Conservation (phyloP, 2,329 filamentous ascomycete genomes). For the Neonectria coccinea region DNA sequence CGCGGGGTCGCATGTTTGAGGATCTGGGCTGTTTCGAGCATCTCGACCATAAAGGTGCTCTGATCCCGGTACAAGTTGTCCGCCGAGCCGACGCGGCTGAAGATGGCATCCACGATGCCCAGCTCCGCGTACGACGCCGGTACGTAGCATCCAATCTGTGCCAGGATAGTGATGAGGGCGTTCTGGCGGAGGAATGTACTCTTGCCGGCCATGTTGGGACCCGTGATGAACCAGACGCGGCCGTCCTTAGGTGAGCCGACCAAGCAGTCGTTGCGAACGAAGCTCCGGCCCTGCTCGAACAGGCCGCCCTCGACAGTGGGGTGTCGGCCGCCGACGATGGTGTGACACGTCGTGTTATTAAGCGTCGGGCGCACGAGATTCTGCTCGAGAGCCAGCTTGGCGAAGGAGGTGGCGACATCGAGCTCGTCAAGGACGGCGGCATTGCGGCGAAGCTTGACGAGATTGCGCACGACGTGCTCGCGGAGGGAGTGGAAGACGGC, state of each 20-base stretch:
- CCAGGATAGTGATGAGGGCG: constrained; percentile 91
- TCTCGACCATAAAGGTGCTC: constrained; percentile 99
- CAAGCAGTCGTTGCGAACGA: constrained; percentile 87
- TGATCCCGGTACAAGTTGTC: constrained; percentile 96
- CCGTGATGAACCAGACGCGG: constrained; percentile 74
- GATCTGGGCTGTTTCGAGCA: constrained; percentile 95
- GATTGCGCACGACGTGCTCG: constrained; percentile 79
- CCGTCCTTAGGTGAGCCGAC: constrained; percentile 76
- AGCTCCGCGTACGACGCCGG: constrained; percentile 88
- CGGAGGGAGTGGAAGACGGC: constrained; percentile 81
- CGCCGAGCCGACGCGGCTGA: constrained; percentile 91
- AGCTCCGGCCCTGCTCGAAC: constrained; percentile 80
- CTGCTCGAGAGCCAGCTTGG: constrained; percentile 80
- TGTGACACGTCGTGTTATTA: constrained; percentile 73
- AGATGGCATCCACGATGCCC: constrained; percentile 94
- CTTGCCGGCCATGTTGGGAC: constrained; percentile 99
- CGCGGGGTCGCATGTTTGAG: constrained; percentile 84
- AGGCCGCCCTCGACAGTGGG: constrained; percentile 91
- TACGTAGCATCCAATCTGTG: constrained; percentile 92
- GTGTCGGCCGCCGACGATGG: constrained; percentile 87
- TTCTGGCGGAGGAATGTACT: constrained; percentile 96
- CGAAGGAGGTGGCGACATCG: constrained; percentile 89
- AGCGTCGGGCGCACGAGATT: constrained; percentile 79
- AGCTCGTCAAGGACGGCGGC: constrained; percentile 93
- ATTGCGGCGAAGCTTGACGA: constrained; percentile 89